Base-by-base conservation (phyloP, 2,329 filamentous ascomycete genomes). In the Paecilomyces sp. region DNA sequence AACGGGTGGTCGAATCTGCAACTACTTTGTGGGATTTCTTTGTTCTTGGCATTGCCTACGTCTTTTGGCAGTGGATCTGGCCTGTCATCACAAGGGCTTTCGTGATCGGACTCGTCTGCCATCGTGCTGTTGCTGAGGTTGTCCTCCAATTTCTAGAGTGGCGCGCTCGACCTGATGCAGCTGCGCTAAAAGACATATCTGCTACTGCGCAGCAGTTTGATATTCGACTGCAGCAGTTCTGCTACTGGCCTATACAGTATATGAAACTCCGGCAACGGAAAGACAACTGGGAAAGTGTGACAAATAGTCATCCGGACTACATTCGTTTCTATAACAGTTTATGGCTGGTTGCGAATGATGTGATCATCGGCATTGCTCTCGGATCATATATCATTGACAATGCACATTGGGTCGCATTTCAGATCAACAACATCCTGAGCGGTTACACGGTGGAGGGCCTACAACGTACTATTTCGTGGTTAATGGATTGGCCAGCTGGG, bases 311-410 rank as follows among this genome's bases (percentile, higher is more conserved):
- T 74, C 91, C 93, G 0, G 94, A 99, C 74, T 99, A 99, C 73
- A 99, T 99, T 65, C 89, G 94, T 15, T 99, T 99, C 76, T 99
- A 97, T 78, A 99, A 99, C 74, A 97, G 92, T 69, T 80, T 99
- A 3, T 99, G 94, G 94, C 88, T 99, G 8, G 94, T 99, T 24
- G 92, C 92, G 31, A 99, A 99, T 77, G 94, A 99, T 77, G 89
- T 99, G 54, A 99, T 99, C 64, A 97, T 99, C 61, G 95, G 94
- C 28, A 97, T 99, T 65, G 94, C 94, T 1, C 78, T 99, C 7
- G 95, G 94, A 0, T 96, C 92, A 0, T 99, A 96, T 73, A 96
- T 99, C 62, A 93, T 97, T 63, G 94, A 99, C 71, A 97, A 99
- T 68, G 88, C 91, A 1, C 83, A 86, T 58, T 91, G 89, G 81